Evolutionary conservation across 371 early-diverging fungal genomes (phyloP).

Genomic region (Rhizopus microsporus): DNA sequence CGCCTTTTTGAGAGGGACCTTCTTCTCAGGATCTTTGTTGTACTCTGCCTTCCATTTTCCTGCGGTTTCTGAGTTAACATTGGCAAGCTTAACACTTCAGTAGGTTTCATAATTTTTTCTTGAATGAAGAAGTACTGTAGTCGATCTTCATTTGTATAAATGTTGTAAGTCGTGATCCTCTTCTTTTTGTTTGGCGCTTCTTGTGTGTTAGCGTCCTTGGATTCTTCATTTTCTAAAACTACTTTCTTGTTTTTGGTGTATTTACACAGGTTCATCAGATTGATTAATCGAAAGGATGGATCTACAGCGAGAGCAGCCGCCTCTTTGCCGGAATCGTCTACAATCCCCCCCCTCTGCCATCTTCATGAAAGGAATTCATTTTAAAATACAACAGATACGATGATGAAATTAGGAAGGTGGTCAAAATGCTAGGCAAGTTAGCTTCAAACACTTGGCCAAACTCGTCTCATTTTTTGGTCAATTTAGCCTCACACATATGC

Average conservation of each 20-base stretch:
- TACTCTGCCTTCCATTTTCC: constrained; percentile 6
- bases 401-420: too few relatives aligned
- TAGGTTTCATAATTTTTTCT: too few relatives aligned
- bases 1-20: constrained; percentile 10
- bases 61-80: constrained; percentile 9
- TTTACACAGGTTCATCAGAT: constrained; percentile 13
- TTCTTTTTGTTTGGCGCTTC: constrained; percentile 9
- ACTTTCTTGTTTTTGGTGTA: constrained; percentile 11
- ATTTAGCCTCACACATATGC: too few relatives aligned
- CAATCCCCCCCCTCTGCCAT: constrained; percentile 1
- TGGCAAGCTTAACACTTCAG: constrained; percentile 9
- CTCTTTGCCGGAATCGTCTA: constrained; percentile 13
- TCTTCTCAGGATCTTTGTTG: constrained; percentile 7
- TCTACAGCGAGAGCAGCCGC: constrained; percentile 7
- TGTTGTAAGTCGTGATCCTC: constrained; percentile 1
- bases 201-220: constrained; percentile 9
- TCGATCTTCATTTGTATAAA: too few relatives aligned
- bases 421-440: constrained; percentile 7
- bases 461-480: background rate
- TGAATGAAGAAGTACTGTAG: too few relatives aligned
- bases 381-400: too few relatives aligned
- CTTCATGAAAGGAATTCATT: background rate
- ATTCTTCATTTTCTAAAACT: constrained; percentile 1
- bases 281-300: constrained; percentile 10
- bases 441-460: constrained; percentile 2